Evolutionary conservation across 495 filamentous ascomycete genomes (phyloP).

Genomic region (Tuber calosporum): DNA sequence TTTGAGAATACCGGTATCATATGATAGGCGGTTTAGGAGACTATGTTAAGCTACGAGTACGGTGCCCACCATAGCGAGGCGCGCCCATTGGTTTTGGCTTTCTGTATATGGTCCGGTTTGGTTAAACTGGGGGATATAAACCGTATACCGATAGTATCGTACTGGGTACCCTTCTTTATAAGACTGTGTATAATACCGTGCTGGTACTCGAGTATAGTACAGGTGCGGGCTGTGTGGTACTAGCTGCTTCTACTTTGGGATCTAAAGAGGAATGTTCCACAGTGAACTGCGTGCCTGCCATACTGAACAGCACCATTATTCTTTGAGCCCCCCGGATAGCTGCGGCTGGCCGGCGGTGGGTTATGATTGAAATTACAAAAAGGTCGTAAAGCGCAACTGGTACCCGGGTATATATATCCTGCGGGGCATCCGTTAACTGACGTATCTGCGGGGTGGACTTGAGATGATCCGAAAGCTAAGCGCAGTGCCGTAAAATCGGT

Average conservation of each 20-base stretch:
- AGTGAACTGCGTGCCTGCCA: background rate
- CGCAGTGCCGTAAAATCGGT: no score
- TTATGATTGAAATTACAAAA: background rate
- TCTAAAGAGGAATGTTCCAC: background rate
- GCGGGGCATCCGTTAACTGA: background rate
- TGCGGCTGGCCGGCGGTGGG: background rate
- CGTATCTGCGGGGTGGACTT: background rate
- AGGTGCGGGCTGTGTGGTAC: background rate
- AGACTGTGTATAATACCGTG: background rate
- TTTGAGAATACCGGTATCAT: background rate
- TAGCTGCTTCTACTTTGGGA: background rate
- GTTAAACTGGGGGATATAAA: background rate
- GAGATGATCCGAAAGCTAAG: background rate
- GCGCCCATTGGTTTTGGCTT: background rate
- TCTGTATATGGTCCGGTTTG: background rate
- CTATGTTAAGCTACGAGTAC: background rate
- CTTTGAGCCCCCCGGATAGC: background rate
- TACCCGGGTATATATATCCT: background rate
- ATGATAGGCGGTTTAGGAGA: background rate
- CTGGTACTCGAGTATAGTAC: background rate
- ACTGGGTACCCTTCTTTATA: background rate
- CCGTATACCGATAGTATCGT: background rate
- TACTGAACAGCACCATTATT: background rate
- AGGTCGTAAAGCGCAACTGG: background rate
- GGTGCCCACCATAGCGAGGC: background rate